Evolutionary conservation across 2,329 filamentous ascomycete genomes (phyloP).

Genomic region (Colletotrichum salicis): DNA sequence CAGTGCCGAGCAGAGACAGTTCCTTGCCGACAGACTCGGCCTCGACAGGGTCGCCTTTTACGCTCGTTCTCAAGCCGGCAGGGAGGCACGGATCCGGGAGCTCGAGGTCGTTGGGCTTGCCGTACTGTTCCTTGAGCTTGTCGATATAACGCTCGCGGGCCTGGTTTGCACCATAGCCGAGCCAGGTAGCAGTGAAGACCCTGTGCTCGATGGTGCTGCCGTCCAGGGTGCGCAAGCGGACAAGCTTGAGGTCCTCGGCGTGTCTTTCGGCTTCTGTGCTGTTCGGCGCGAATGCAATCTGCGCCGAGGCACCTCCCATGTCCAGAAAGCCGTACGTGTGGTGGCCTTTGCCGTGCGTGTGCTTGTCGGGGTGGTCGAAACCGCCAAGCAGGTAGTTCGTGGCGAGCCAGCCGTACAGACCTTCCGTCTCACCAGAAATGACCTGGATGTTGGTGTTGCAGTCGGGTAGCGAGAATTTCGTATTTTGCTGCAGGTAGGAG

Average conservation of each 20-base stretch:
- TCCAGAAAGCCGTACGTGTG: constrained; percentile 97
- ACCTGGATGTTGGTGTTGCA: constrained; percentile 91
- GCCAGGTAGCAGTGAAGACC: constrained; percentile 96
- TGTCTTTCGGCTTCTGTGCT: constrained; percentile 89
- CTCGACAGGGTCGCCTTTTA: constrained; percentile 71
- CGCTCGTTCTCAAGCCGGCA: constrained; percentile 75
- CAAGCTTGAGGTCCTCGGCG: constrained; percentile 85
- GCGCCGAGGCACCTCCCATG: constrained; percentile 97
- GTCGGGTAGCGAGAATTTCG: constrained; percentile 87
- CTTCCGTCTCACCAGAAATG: constrained; percentile 94
- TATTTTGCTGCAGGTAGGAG: constrained; percentile 80
- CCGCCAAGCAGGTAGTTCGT: constrained; percentile 94
- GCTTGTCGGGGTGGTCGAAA: constrained; percentile 80
- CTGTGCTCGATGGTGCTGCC: constrained; percentile 82
- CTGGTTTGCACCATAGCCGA: constrained; percentile 96
- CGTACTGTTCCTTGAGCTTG: constrained; percentile 74
- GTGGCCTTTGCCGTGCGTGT: constrained; percentile 86
- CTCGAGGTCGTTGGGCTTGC: constrained; percentile 68
- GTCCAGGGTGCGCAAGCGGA: constrained; percentile 85
- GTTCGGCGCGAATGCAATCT: constrained; percentile 98
- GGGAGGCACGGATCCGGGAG: constrained; percentile 93
- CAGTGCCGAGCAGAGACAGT: constrained; percentile 79
- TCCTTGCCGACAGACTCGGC: constrained; percentile 47
- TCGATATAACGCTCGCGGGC: constrained; percentile 88
- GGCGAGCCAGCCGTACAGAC: constrained; percentile 96